Evolutionary conservation across 108 stramenopile species (phyloP), one percentile per base, ranked within the genome.

Genomic region (Licmophora abbreviata): DNA sequence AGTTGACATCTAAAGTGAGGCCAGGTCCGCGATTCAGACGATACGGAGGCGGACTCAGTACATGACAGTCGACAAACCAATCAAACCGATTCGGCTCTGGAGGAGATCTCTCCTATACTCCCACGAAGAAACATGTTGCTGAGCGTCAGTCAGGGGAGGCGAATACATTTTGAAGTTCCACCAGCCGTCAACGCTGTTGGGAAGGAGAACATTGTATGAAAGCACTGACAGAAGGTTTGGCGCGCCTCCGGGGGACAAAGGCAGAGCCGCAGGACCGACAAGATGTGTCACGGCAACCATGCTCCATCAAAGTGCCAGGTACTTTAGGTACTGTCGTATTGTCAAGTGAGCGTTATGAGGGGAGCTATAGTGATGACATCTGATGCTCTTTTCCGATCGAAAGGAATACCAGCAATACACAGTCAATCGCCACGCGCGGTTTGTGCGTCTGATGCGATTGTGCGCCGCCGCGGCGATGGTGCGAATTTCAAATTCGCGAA

Each of bases 151-250:
- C 8, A 86, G 65, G 11, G 81, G 81, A 27, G 81, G 83, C 23
- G 69, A 54, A 59, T 92, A 95, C 85, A 87, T 91, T 59, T 95
- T 95, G 60, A 87, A 95, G 36, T 66, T 88, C 85, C 83, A 93
- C 92, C 94, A 95, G 33, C 90, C 94, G 59, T 95, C 94, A 20
- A 66, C 51, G 28, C 76, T 79, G 50, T 95, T 95, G 3, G 94
- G 94, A 15, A 95, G 78, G 22, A 95, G 59, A 0, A 94, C 76
- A 56, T 94, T 93, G 60, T 79, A 93, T 34, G 64, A 68, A 36
- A 83, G 25, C 3, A 84, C 75, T 24, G 82, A 81, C 20, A 87
- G 24, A 50, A 17, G 15, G 38, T 40, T 40, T 40, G 38, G 38
- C 18, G 3, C 15, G 29, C n/a, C 1, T 3, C 33, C 3, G 15